These are phyloP conservation scores for Vitis amurensis DNA, from an alignment of 164 flowering plant genomes.

Conservation along the genomic window DNA sequence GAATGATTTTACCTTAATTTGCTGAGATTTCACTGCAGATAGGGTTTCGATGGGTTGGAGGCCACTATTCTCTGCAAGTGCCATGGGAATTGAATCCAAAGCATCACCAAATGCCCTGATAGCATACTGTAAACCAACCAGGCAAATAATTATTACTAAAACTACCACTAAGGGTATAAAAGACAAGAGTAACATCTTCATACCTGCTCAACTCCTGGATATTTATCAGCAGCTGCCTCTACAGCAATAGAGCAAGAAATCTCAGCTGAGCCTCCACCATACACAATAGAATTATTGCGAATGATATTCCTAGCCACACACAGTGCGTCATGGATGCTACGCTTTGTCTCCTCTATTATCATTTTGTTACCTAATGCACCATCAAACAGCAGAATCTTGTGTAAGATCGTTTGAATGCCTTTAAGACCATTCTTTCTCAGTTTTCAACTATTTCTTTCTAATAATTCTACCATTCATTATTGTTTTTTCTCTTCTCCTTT, in stretches of 20 bases:
- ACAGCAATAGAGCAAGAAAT: constrained; percentile 96
- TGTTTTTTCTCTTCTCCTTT: no score
- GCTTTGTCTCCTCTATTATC: constrained; percentile 99
- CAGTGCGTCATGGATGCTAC: constrained; percentile 93
- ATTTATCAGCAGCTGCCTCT: constrained; percentile 90
- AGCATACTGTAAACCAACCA: constrained; percentile 66
- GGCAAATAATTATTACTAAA: no score
- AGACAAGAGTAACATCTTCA: constrained; percentile 2
- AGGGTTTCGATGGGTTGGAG: constrained; percentile 95
- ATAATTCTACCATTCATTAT: no score
- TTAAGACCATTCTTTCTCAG: no score
- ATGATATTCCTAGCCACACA: constrained; percentile 96
- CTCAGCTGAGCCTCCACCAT: constrained; percentile 99
- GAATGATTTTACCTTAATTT: constrained; percentile 62
- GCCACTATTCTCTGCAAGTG: constrained; percentile 97
- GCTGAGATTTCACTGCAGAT: constrained; percentile 93
- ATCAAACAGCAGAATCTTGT: constrained; percentile 11
- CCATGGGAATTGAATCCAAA: constrained; percentile 89
- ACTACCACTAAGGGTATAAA: not conserved
- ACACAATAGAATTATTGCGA: constrained; percentile 90
- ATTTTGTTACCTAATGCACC: constrained; percentile 85
- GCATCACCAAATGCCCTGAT: constrained; percentile 97
- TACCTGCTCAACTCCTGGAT: constrained; percentile 98
- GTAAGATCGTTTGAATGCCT: constrained; percentile 6
- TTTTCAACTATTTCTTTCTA: no score